Conservation (phyloP, 1,139 yeast species). For the Yamadazyma atmosphaerica region DNA sequence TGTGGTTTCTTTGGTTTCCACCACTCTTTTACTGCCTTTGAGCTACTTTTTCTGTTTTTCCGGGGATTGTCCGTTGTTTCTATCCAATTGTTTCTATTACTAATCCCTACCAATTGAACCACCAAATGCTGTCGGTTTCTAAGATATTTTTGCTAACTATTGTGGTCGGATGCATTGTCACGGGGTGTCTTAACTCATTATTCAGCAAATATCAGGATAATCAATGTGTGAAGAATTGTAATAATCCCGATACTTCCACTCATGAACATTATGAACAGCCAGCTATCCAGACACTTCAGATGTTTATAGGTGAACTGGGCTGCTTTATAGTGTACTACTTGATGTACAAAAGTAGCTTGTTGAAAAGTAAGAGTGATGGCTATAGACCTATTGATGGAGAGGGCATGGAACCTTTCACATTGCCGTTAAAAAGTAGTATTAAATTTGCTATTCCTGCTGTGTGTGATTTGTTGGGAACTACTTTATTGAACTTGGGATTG, state of each 20-base stretch:
- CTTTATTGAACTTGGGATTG: slow-evolving; percentile 74
- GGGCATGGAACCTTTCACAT: slow-evolving; percentile 8
- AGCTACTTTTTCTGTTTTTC: too few species aligned
- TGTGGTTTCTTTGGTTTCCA: too few species aligned
- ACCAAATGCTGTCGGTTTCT: slow-evolving; percentile 2
- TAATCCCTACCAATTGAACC: too few species aligned
- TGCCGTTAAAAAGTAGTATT: slow-evolving; percentile 24
- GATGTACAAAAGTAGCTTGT: slow-evolving; percentile 19
- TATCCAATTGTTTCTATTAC: too few species aligned
- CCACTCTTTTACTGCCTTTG: too few species aligned
- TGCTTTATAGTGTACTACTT: slow-evolving; percentile 49
- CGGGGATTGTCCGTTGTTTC: too few species aligned
- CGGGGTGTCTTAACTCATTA: slow-evolving; percentile 74
- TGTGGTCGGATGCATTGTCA: slow-evolving; percentile 55
- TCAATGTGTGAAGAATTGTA: slow-evolving; percentile 66
- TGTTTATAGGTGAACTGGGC: slow-evolving; percentile 73
- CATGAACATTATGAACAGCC: slow-evolving; percentile 69
- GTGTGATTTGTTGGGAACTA: slow-evolving; percentile 74
- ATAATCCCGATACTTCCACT: slow-evolving; percentile 37
- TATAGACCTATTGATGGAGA: slow-evolving; percentile 21
- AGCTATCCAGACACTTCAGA: slow-evolving; percentile 75
- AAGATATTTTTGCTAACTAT: slow-evolving; percentile 16
- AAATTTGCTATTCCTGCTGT: slow-evolving; percentile 60
- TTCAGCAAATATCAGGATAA: slow-evolving; percentile 78
- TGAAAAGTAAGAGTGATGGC: slow-evolving; percentile 14